Evolutionary conservation across 306 rosid species (phyloP), one percentile per base, ranked within the genome.

Genomic region (Abrus precatorius): DNA sequence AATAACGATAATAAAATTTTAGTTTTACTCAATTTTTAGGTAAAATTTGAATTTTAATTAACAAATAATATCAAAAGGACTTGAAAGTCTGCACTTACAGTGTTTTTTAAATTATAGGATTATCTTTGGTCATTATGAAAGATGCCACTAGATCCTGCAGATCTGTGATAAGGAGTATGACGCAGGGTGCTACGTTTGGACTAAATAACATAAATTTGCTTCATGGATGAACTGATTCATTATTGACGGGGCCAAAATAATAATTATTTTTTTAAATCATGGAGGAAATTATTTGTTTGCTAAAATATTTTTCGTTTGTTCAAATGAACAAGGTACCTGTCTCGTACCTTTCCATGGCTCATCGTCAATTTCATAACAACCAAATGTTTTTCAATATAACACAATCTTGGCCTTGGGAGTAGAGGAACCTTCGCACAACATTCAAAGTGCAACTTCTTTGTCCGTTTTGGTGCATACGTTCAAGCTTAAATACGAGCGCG

Each of bases 351-450:
- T 29, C 49, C 45, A 4, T 7, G 48, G 63, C 61, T 57, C 32
- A 33, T 49, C 62, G 2, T 32, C 47, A 70, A 13, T 49, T 71
- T 71, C 33, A 50, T 50, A 33, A 50, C 62, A 20, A 43, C 36
- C 41, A 50, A 32, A 32, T 13, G 1, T 1, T 49, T 49, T 6
- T 49, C 13, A 13, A 7, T 34, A 50, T 14, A 71, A 34, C 13
- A 33, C 48, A 6, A 2, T 70, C 36, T 6, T 1, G 50, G 36
- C 32, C 36, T 52, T 52, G 76, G 56, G 4, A 74, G 14, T 59
- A 45, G 27, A 45, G 47, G 70, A 75, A 45, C 70, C 59, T 60
- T 75, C 59, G 47, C 50, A 30, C 27, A 7, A 5, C 10, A 72
- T 34, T 9, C 27, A 3, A 27, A n/a, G 32, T 75, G 36, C 44